These are phyloP conservation scores for Xerocomellus chrysenteron DNA, from an alignment of 768 basidiomycete species.

Conservation along the genomic window DNA sequence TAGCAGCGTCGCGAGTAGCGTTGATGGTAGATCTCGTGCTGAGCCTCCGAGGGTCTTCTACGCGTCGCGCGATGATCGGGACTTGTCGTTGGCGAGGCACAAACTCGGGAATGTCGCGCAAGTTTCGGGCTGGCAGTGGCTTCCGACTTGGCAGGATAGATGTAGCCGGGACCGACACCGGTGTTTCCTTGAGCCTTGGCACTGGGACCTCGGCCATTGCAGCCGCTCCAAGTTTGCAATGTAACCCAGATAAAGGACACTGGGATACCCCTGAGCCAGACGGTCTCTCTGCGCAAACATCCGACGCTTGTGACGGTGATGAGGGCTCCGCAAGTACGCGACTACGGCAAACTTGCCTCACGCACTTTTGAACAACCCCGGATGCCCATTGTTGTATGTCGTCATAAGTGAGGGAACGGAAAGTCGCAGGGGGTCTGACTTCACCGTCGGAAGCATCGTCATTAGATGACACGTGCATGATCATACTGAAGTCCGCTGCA, in stretches of 20 bases:
- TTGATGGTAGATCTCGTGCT: neutral
- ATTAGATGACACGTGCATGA: slow-evolving; percentile 20
- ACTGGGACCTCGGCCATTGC: neutral
- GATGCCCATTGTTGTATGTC: slow-evolving; percentile 28
- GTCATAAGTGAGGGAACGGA: slow-evolving; percentile 18
- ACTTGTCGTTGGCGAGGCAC: slow-evolving; percentile 21
- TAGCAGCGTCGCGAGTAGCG: slow-evolving; percentile 16
- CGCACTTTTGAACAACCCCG: slow-evolving; percentile 27
- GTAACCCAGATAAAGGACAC: slow-evolving; percentile 27
- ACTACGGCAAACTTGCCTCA: slow-evolving; percentile 13
- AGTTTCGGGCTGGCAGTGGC: slow-evolving; percentile 3
- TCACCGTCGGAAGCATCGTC: slow-evolving; percentile 12
- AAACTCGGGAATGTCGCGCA: slow-evolving; percentile 26
- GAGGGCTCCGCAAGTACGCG: slow-evolving; percentile 10
- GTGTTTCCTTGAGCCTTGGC: neutral
- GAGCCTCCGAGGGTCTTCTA: neutral
- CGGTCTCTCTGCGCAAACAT: slow-evolving; percentile 29
- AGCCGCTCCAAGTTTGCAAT: slow-evolving; percentile 16
- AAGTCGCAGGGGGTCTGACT: slow-evolving; percentile 2
- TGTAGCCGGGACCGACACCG: neutral
- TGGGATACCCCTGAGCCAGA: slow-evolving; percentile 18
- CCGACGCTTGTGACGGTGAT: slow-evolving; percentile 28
- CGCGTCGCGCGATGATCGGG: neutral
- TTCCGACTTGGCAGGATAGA: neutral
- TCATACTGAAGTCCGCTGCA: slow-evolving; percentile 18